Percentiles rank a stretch among this genome's conserved stretches.
These are phyloP conservation scores for Leccinum barrowsii DNA, from an alignment of 768 basidiomycete genomes.

Conservation along the genomic window DNA sequence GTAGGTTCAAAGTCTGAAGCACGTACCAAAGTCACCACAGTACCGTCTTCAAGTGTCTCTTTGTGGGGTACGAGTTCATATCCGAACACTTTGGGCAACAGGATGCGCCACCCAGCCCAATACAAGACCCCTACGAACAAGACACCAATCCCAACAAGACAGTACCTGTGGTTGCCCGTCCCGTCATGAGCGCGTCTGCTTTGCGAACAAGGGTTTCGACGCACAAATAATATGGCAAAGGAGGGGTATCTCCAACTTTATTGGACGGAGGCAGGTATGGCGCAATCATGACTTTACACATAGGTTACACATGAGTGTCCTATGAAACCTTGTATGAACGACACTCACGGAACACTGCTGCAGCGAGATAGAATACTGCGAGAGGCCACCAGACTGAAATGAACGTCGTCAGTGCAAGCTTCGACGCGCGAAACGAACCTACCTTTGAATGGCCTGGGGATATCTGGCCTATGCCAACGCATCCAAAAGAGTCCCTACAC, in stretches of 20 bases:
- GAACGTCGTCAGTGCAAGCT: background rate
- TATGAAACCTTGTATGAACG: background rate
- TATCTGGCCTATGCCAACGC: slow-evolving; percentile 46
- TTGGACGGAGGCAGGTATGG: slow-evolving; percentile 55
- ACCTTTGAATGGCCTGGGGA: slow-evolving; percentile 53
- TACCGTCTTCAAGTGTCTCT: slow-evolving; percentile 48
- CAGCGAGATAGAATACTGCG: slow-evolving; percentile 52
- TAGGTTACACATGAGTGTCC: slow-evolving; percentile 4
- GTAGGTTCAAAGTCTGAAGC: background rate
- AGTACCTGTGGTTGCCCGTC: slow-evolving; percentile 37
- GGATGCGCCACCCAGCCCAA: slow-evolving; percentile 53
- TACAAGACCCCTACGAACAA: slow-evolving; percentile 46
- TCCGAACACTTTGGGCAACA: slow-evolving; percentile 47
- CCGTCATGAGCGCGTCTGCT: slow-evolving; percentile 36
- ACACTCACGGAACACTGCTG: slow-evolving; percentile 46
- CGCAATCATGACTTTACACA: slow-evolving; percentile 44
- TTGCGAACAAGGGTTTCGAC: background rate
- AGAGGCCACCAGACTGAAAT: slow-evolving; percentile 51
- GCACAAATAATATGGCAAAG: slow-evolving; percentile 55
- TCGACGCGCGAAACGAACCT: background rate
- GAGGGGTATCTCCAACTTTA: slow-evolving; percentile 55
- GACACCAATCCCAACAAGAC: slow-evolving; percentile 50
- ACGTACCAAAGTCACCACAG: slow-evolving; percentile 50
- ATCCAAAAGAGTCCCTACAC: slow-evolving; percentile 53
- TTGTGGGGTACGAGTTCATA: slow-evolving; percentile 47